These are phyloP conservation scores for Tagetes erecta DNA, from an alignment of 129 eudicot species.

Conservation along the genomic window DNA sequence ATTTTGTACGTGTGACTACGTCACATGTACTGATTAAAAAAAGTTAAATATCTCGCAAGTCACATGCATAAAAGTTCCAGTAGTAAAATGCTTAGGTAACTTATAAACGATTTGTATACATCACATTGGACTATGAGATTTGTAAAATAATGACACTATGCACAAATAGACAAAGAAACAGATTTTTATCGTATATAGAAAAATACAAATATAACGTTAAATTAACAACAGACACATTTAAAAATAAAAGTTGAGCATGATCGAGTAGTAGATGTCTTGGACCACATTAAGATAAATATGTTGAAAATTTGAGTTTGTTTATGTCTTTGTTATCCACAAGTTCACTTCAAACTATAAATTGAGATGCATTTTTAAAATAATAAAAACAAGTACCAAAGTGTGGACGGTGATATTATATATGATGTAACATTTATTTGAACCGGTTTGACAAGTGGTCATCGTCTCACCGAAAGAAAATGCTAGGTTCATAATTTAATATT, in stretches of 20 bases:
- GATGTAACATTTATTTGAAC: neutral
- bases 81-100: no score
- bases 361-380: neutral
- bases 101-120: no score
- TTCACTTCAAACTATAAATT: neutral
- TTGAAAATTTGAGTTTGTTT: conserved; percentile 5
- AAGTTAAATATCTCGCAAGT: no score
- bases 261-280: neutral
- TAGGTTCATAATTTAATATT: no score
- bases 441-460: neutral
- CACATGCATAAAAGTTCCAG: no score
- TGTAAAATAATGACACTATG: neutral
- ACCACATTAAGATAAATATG: conserved; percentile 2
- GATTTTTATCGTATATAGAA: neutral
- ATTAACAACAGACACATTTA: neutral
- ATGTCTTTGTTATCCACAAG: neutral
- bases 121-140: neutral
- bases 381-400: neutral
- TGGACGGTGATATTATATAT: neutral
- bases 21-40: no score
- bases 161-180: neutral
- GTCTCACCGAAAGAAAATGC: no score
- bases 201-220: neutral
- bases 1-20: no score
- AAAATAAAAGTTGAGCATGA: neutral